Evolutionary conservation across 106 monocot species (phyloP), one percentile per base, ranked within the genome.

Genomic region (Xerophyta viscosa): DNA sequence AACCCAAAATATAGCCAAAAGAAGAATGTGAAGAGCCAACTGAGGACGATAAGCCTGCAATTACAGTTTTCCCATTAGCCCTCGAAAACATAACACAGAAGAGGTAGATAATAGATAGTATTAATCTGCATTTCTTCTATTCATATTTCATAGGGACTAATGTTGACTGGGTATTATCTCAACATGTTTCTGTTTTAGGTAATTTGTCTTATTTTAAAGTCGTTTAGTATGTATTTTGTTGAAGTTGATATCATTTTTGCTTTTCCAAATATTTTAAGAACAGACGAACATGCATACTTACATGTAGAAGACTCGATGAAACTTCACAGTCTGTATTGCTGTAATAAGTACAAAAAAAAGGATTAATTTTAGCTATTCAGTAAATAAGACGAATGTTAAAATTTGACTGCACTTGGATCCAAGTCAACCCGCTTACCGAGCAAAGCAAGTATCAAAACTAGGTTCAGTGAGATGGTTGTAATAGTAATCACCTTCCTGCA

Each of bases 1-100:
- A 98, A 39, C 15, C 88, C 96, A 26, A 89, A 86, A 47, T 61
- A 77, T 45, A 52, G 25, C 89, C 96, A 98, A 58, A 82, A 71
- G 41, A 98, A 68, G 48, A 48, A 59, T 66, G 76, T 89, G 51
- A 84, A 42, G 12, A 86, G 21, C 96, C 96, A 98, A 60, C 81
- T 79, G 28, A 98, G 9, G 15, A 53, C 51, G n/a, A 79, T 49
- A 52, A 85, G 50, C 74, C 96, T 98, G 69, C n/a, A 17, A 53
- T 6, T 24, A 23, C 24, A 11, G 20, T 50, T 30, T 24, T 14
- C 3, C n/a, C n/a, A n/a, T n/a, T n/a, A n/a, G n/a, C n/a, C n/a
- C n/a, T n/a, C n/a, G n/a, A n/a, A n/a, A n/a, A n/a, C n/a, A n/a
- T n/a, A n/a, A n/a, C n/a, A n/a, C n/a, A n/a, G n/a, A n/a, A n/a